Evolutionary conservation across 2,329 filamentous ascomycete species (phyloP), one percentile per base, ranked within the genome.

Genomic region (Neofusicoccum sp.): DNA sequence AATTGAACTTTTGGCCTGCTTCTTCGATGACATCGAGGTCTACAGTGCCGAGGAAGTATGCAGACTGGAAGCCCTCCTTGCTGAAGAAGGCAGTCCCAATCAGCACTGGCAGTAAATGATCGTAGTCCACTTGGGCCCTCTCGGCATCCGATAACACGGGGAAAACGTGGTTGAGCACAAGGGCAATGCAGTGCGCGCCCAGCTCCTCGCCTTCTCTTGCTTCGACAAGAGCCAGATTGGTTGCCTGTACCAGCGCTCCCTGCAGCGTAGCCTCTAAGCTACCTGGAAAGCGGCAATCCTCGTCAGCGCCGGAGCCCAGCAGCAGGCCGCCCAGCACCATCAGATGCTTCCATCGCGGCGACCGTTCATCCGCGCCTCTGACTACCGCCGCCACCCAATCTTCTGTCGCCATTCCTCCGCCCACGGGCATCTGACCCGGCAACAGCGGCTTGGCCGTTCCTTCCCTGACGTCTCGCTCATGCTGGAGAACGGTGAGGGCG

Each of bases 321-420:
- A 97, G 77, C 28, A 96, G 80, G 3, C 92, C 93, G 0, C 88
- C 88, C 7, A 97, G 84, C 4, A 93, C 84, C n/a, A 97, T 80
- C 34, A 93, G 77, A 75, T 97, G 93, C 74, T 92, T 89, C 92
- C 92, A 97, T 71, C 91, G 81, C 16, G 82, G 84, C 34, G 80
- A 88, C 68, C 81, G 83, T 48, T 85, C 86, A 70, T 88, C 84
- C 14, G 86, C 86, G 7, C 86, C 86, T 44, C 80, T 81, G 2
- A 85, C 80, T 2, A 87, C 79, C 1, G 86, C 85, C 66, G 80
- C 82, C 29, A 84, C 77, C 87, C 86, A 88, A 52, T 83, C 83
- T 50, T 85, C 81, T 14, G 81, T 76, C 4, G 80, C 74, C 5
- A 86, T 74, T 31, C 82, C 83, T 14, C 86, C 75, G 1, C 74